Conservation (phyloP, 768 basidiomycete species). For the Mycena metata region DNA sequence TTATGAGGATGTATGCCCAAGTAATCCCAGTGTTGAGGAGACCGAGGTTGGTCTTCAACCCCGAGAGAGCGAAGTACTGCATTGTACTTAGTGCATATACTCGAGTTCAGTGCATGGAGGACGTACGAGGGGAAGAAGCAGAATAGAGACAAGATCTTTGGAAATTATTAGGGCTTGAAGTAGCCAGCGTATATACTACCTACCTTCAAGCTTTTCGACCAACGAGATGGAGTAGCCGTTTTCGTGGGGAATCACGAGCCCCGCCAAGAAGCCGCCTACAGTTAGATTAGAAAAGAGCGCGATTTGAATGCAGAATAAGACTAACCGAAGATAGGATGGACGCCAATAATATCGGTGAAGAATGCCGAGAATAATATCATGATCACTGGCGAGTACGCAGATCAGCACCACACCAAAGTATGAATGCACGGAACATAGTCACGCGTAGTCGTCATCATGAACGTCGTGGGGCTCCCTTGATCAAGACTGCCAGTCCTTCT, state of each 20-base stretch:
- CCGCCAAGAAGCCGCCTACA: slow-evolving; percentile 84
- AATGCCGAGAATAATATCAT: slow-evolving; percentile 82
- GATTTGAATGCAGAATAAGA: slow-evolving; percentile 10
- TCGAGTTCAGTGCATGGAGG: not conserved
- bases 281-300: slow-evolving; percentile 39
- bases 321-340: slow-evolving; percentile 76
- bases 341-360: slow-evolving; percentile 89
- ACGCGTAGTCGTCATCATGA: slow-evolving; percentile 81
- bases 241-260: slow-evolving; percentile 85
- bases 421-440: not conserved
- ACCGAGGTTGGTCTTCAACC: slow-evolving; percentile 85
- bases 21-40: slow-evolving; percentile 79
- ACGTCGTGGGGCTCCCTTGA: slow-evolving; percentile 75
- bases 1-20: slow-evolving; percentile 86
- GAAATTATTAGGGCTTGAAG: no score
- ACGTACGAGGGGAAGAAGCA: slow-evolving; percentile 83
- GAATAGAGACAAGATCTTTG: slow-evolving; percentile 83
- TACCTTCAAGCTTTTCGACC: no score
- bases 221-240: slow-evolving; percentile 85
- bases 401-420: not conserved
- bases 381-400: slow-evolving; percentile 52
- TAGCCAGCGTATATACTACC: no score
- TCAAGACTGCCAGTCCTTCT: slow-evolving; percentile 79
- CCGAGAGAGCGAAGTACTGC: slow-evolving; percentile 86
- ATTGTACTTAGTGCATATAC: slow-evolving; percentile 14